These are phyloP conservation scores for Davidsoniella australis DNA, from an alignment of 2,329 filamentous ascomycete species.

Conservation along the genomic window DNA sequence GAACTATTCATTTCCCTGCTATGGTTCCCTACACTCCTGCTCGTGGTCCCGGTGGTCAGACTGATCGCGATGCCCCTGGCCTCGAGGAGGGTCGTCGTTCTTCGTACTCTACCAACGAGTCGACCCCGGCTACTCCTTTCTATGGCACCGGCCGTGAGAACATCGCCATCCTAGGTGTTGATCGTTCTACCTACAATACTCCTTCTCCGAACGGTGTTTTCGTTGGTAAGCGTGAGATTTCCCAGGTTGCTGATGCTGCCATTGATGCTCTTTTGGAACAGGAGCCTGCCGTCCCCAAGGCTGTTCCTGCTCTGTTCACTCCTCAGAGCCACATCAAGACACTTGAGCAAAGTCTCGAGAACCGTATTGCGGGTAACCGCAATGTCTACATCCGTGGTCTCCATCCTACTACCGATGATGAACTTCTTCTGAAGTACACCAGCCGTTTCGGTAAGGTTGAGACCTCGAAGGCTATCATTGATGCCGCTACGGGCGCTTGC, in stretches of 20 bases:
- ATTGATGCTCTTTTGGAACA: conserved; percentile 52
- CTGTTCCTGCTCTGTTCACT: conserved; percentile 78
- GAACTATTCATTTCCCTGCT: conserved; percentile 20
- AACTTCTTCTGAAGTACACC: conserved; percentile 67
- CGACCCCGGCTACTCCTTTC: conserved; percentile 47
- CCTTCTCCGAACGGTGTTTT: conserved; percentile 42
- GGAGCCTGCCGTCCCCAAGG: conserved; percentile 69
- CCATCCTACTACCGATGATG: conserved; percentile 86
- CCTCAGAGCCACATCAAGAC: conserved; percentile 75
- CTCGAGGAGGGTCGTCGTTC: conserved; percentile 45
- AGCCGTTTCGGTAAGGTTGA: conserved; percentile 83
- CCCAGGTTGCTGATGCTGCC: conserved; percentile 27
- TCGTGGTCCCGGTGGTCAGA: conserved; percentile 32
- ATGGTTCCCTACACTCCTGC: conserved; percentile 36
- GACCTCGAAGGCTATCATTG: conserved; percentile 97
- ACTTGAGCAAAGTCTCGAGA: conserved; percentile 85
- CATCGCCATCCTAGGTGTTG: conserved; percentile 33
- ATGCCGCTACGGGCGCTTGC: conserved; percentile 80
- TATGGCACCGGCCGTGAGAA: conserved; percentile 42
- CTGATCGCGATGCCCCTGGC: conserved; percentile 35
- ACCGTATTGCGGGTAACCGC: conserved; percentile 76
- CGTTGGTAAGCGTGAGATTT: conserved; percentile 27
- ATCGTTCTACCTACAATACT: conserved; percentile 48
- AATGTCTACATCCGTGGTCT: conserved; percentile 98
- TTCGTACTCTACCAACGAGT: conserved; percentile 52